phyloP scores from a whole-genome alignment of 2,329 filamentous ascomycete species.

The Exophiala oligosperma region DNA sequence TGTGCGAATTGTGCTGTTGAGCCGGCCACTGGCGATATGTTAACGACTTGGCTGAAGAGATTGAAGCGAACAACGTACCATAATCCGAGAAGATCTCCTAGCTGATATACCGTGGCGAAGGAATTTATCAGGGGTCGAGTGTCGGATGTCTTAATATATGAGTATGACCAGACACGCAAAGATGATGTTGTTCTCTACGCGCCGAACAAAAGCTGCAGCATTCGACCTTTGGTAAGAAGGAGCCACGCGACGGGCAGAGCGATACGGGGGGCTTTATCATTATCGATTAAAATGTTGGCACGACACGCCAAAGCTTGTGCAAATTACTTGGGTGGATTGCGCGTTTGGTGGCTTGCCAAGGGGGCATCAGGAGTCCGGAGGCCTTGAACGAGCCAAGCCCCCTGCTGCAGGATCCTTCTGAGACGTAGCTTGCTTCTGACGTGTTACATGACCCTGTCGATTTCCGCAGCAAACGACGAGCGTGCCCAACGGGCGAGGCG shows the following conservation, averaged over 20 bases:
- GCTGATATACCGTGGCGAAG: not conserved
- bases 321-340: conserved; percentile 16
- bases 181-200: not conserved
- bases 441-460: not conserved
- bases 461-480: not conserved
- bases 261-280: not conserved
- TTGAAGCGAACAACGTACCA: conserved; percentile 8
- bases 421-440: not conserved
- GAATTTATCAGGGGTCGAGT: not conserved
- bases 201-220: not conserved
- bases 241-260: not conserved
- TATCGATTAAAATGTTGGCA: not conserved
- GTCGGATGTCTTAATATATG: not conserved
- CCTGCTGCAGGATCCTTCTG: not conserved
- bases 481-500: not conserved
- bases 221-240: not conserved
- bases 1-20: conserved; percentile 26
- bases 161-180: not conserved
- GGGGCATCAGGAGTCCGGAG: conserved; percentile 3
- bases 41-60: conserved; percentile 35
- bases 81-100: not conserved
- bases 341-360: conserved; percentile 23
- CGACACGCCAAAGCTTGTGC: conserved; percentile 11
- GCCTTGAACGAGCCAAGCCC: not conserved
- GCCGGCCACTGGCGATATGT: conserved; percentile 15